Base-by-base conservation (phyloP, 192 early-diverging fungal genomes). In the Coemansia sp. region DNA sequence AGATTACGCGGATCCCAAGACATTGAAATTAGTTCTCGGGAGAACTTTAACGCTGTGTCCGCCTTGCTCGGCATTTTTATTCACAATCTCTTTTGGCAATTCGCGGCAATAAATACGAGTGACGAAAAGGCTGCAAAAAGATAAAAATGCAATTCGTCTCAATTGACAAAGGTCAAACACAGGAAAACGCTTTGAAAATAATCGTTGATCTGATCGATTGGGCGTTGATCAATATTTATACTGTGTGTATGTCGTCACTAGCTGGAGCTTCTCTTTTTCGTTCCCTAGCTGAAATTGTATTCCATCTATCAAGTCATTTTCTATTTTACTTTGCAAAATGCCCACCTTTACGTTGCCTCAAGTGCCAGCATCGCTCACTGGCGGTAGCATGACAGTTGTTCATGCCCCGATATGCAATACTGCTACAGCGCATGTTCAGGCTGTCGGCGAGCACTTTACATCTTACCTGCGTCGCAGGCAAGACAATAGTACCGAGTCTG, bases 1-100 rank as follows among this genome's bases (percentile, higher is more conserved):
- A 97, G 86, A 82, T 96, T 97, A 84, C 90, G 88, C 72, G 90
- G 90, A 86, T 95, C 89, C 97, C 97, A 99, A 43, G 94, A 94
- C 94, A 97, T 94, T 64, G 95, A 91, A 59, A 95, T 86, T 55
- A 97, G 88, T 65, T 87, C 78, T 63, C 89, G 82, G 60, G 82
- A 75, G 55, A 80, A 69, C 72, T 84, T 84, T 50, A 80, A 71
- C 58, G 61, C 50, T 33, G 19, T 70, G 37, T 63, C 65, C 16
- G 70, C 60, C 63, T 78, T 84, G 69, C 81, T 73, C 37, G 81
- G 75, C 81, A 83, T 83, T 40, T n/a, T 66, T 33, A 13, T 26
- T 52, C 14, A 33, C 55, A 57, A 57, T 53, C 52, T 11, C 52
- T 13, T 14, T 14, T 33, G 16, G 7, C 30, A 8, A 32, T 4